phyloP scores from a whole-genome alignment of 2,329 filamentous ascomycete species.

The Penicillium sp. region DNA sequence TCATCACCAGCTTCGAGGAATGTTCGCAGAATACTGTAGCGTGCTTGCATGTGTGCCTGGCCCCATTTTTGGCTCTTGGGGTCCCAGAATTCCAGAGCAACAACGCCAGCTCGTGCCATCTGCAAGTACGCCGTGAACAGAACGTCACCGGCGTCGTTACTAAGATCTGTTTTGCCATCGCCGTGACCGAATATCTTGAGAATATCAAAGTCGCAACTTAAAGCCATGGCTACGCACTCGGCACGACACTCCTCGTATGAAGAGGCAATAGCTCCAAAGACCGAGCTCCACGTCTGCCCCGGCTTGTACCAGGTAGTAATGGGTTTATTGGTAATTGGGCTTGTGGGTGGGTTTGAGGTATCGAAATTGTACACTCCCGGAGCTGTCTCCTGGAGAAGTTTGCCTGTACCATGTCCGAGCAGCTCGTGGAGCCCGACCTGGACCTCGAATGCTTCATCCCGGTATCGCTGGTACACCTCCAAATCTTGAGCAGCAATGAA shows the following conservation, averaged over 20 bases:
- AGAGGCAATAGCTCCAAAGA: conserved; percentile 82
- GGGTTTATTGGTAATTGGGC: conserved; percentile 72
- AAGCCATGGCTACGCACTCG: conserved; percentile 87
- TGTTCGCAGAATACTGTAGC: conserved; percentile 72
- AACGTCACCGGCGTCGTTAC: conserved; percentile 76
- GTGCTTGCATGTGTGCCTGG: conserved; percentile 85
- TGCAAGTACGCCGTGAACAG: conserved; percentile 83
- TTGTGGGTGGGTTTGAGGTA: conserved; percentile 71
- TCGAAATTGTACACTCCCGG: conserved; percentile 87
- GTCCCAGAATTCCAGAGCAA: conserved; percentile 90
- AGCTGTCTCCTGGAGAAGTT: conserved; percentile 83
- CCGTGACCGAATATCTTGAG: conserved; percentile 90
- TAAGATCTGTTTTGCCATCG: conserved; percentile 67
- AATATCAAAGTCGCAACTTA: conserved; percentile 83
- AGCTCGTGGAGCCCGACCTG: conserved; percentile 95
- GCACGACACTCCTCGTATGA: conserved; percentile 94
- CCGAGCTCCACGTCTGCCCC: conserved; percentile 89
- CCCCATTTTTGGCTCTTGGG: conserved; percentile 89
- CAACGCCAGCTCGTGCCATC: conserved; percentile 91
- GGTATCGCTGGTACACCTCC: conserved; percentile 73
- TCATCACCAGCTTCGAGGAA: conserved; percentile 82
- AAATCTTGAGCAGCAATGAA: conserved; percentile 80
- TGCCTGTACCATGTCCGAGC: conserved; percentile 84
- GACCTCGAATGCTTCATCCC: conserved; percentile 86
- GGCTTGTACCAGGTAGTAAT: conserved; percentile 88